Base-by-base conservation (phyloP, 2,329 filamentous ascomycete species). In the Botrytis sinoallii region DNA sequence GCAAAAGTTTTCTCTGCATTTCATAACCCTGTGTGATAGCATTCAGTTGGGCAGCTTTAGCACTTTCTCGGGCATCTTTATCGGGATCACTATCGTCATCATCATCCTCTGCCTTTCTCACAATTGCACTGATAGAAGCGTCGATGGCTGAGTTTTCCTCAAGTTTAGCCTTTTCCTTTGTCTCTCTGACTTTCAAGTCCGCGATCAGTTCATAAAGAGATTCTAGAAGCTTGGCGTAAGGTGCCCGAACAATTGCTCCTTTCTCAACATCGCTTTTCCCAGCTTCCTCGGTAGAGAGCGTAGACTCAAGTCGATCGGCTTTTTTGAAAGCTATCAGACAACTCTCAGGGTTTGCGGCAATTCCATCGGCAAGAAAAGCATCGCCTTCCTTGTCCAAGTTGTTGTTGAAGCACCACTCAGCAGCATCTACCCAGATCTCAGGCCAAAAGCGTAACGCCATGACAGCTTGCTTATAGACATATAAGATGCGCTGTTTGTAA, bases 371-470 rank as follows among this genome's bases (percentile, higher is more conserved):
- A 38, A 99, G 85, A 79, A 98, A 93, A 38, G 87, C 84, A 74
- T 86, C 85, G 64, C 88, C 87, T 52, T 94, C 91, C 63, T 89
- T 84, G 55, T 89, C 86, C 77, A 95, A 84, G 63, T 89, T 89
- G 78, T 96, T 94, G 72, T 92, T 88, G 79, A 94, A 94, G 82
- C 93, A 97, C 89, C 95, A 98, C 77, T 97, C 93, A 0, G 95
- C 93, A 16, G 94, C 95, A 75, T 98, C 94, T 68, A 94, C 95
- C 96, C 96, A 99, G 78, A 98, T 91, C 81, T 97, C 93, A 6
- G 96, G 95, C 89, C 95, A 96, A 83, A 98, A 99, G 69, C 95
- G 91, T 72, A 99, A 85, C 6, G 94, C 92, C 92, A 98, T 97
- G 65, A 97, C 85, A 7, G 95, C 94, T 82, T 98, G 95, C 82